Conservation (phyloP, 2,329 filamentous ascomycete genomes). For the Penicillium corylophilum region DNA sequence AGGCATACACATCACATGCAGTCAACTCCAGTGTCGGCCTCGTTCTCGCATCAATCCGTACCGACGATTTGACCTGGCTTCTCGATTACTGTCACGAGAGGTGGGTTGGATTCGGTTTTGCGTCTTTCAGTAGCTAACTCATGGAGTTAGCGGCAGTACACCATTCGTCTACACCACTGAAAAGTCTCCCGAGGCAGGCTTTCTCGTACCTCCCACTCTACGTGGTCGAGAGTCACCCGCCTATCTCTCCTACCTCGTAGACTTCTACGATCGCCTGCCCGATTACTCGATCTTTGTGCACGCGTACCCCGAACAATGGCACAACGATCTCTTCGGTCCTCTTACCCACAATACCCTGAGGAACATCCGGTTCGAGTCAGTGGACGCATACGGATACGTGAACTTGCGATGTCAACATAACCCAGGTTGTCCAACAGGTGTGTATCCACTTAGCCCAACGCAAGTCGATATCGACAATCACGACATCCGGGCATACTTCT, state of each 20-base stretch:
- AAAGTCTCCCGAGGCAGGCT: conserved; percentile 10
- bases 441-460: conserved; percentile 28
- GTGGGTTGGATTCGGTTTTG: neutral
- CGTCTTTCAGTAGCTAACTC: neutral
- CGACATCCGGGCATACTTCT: conserved; percentile 23
- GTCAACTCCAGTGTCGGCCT: conserved; percentile 7
- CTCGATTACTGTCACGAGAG: conserved; percentile 10
- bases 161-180: conserved; percentile 25
- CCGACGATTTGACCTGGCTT: conserved; percentile 12
- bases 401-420: conserved; percentile 35
- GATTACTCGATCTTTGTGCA: conserved; percentile 62
- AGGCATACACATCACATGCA: conserved; percentile 1
- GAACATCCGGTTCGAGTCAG: conserved; percentile 27
- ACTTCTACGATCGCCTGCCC: conserved; percentile 59
- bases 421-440: conserved; percentile 37
- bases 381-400: conserved; percentile 35
- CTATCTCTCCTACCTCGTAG: conserved; percentile 62
- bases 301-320: conserved; percentile 24
- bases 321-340: conserved; percentile 26
- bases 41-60: conserved; percentile 7
- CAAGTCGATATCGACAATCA: conserved; percentile 19
- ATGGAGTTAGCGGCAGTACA: conserved; percentile 6
- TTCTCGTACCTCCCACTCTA: conserved; percentile 8
- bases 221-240: conserved; percentile 62
- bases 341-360: conserved; percentile 20